Base-by-base conservation (phyloP, 2,329 filamentous ascomycete genomes). In the Nannizziopsis barbatae region DNA sequence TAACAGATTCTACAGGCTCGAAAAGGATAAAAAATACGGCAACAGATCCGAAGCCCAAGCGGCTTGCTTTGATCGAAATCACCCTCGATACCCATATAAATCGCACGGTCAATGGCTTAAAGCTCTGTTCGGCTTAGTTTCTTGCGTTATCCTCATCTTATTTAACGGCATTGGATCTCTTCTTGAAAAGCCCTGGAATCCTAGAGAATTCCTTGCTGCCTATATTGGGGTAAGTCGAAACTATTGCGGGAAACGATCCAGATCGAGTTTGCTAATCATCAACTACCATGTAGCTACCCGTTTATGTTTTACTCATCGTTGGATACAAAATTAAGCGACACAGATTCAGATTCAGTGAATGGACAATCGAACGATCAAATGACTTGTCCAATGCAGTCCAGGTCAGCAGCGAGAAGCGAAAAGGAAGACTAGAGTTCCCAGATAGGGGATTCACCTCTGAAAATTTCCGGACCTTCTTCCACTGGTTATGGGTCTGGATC, bases 401-500 rank as follows among this genome's bases (percentile, higher is more conserved):
- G 50, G 62, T 61, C 4, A 53, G 59, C 10, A 67, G 50, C 47
- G 51, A 54, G 20, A 56, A 45, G 30, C 52, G 65, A 36, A 67
- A 65, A 44, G 65, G 65, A 12, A 58, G 64, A 48, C 53, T 68
- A 32, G 62, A 66, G 48, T 61, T 68, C 36, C 60, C 62, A 6
- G 65, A 66, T 15, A 55, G 60, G 31, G 61, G 60, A 1, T 55
- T 65, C 18, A 65, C 62, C 12, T 60, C 53, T 45, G 57, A 61
- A 8, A 68, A 67, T 49, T 33, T 53, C 31, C 30, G 38, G 11
- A 56, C 55, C 1, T 62, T 68, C 42, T 30, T 61, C 4, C 44
- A 54, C 9, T 68, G 65, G 65, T 33, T 68, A 35, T 66, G 62
- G 65, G 63, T 63, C 20, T 68, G 65, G 65, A 56, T 62, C 51